Conservation (phyloP, 2,329 filamentous ascomycete species). For the Neonectria coccinea region DNA sequence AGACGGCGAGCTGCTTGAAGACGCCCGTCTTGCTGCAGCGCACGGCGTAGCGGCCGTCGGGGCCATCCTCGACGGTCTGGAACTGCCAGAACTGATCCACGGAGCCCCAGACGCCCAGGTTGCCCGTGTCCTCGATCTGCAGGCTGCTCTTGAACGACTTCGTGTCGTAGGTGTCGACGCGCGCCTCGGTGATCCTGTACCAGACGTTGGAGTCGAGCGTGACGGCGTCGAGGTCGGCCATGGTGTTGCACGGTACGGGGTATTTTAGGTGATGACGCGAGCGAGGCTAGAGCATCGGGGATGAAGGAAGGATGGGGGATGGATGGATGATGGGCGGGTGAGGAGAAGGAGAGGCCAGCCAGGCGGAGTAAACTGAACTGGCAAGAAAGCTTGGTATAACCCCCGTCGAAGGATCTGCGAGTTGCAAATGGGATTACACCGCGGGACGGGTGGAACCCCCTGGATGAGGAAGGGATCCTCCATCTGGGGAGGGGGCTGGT, state of each 20-base stretch:
- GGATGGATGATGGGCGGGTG: too few relatives aligned
- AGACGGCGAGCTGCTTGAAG: slow-evolving; percentile 48
- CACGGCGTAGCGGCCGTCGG: slow-evolving; percentile 48
- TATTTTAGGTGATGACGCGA: too few relatives aligned
- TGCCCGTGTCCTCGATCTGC: slow-evolving; percentile 32
- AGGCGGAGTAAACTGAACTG: too few relatives aligned
- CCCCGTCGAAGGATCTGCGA: slow-evolving; percentile 1
- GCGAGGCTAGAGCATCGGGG: neutral
- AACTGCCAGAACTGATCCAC: slow-evolving; percentile 45
- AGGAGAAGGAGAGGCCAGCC: too few relatives aligned
- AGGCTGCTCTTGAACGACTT: slow-evolving; percentile 38
- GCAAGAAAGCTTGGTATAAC: neutral
- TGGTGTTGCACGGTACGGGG: neutral
- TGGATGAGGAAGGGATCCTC: slow-evolving; percentile 9
- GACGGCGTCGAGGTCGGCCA: slow-evolving; percentile 36
- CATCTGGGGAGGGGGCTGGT: neutral
- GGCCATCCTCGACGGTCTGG: slow-evolving; percentile 42
- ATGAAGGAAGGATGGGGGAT: neutral
- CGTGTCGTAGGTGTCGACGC: slow-evolving; percentile 47
- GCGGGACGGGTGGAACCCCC: neutral
- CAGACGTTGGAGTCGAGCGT: slow-evolving; percentile 51
- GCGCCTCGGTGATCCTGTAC: slow-evolving; percentile 51
- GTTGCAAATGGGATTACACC: neutral
- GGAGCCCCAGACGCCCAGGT: slow-evolving; percentile 39
- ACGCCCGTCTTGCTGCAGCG: slow-evolving; percentile 46